Base-by-base conservation (phyloP, 495 filamentous ascomycete species). In the Annulohypoxylon stygium region DNA sequence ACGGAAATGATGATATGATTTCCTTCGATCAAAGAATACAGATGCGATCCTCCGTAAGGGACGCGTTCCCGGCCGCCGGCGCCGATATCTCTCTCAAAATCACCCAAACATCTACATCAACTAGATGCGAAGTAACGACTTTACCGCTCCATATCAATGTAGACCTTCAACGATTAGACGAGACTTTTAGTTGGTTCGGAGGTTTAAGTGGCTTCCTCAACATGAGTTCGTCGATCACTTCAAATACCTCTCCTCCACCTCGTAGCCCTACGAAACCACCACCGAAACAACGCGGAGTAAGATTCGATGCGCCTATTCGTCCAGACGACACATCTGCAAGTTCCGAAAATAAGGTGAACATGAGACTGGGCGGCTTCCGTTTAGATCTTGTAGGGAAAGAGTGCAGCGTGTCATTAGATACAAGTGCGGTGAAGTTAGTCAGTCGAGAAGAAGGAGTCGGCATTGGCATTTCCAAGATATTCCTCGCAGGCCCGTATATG, bases 191-290 rank as follows among this genome's bases (percentile, higher is more conserved):
- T 34, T 94, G 93, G 86, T 93, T 98, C 76, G 97, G 96, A 14
- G 97, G 97, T 0, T 83, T 99, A 18, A 98, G 95, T 76, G 93
- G 93, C 68, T 92, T 99, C 50, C 81, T 99, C 34, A 95, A 94
- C 70, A 87, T 97, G 70, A 90, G 94, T 58, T 93, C 88, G 71
- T 98, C 95, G 0, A 91, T 97, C 33, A 89, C 90, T 23, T 94
- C 93, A 1, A 90, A 89, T 64, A 85, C 88, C 8, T 90, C 90
- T 0, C 84, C 87, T 30, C 83, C 85, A 2, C 74, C 74, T 18
- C 80, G 81, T 14, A 75, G 43, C 41, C 81, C 81, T 18, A 65
- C 79, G 3, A 86, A 82, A 61, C 43, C 79, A 25, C 58, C 72
- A 10, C 78, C 71, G 43, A 83, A 81, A 71, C 70, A 83, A 12